Evolutionary conservation across 495 filamentous ascomycete species (phyloP), one percentile per base, ranked within the genome.

Genomic region (Aspergillus asperescens): DNA sequence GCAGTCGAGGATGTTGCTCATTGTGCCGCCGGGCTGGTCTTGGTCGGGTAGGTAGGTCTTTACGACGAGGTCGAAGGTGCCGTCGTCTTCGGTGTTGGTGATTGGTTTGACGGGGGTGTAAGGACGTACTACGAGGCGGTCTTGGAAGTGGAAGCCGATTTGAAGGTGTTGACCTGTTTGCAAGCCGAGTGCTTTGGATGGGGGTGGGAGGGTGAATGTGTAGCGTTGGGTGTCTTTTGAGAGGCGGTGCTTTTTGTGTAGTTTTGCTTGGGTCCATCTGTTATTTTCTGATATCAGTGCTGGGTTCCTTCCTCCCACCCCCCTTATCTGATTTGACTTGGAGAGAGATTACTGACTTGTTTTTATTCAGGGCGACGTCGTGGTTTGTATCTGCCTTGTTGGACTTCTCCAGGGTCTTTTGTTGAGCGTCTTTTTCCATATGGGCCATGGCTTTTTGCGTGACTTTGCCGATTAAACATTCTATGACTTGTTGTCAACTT

Each of bases 151-250:
- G 18, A 70, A 66, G 4, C 63, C 62, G 22, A 77, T 61, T 8
- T 62, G 63, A n/a, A 77, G 47, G 48, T 77, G 72, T 47, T 76
- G 73, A 19, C 73, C 70, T 8, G 60, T 71, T 12, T 67, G 67
- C 1, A 77, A 62, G 7, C 75, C 73, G 1, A 78, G 62, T 3
- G 66, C 62, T 16, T 61, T 53, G 12, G 59, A 24, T 1, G 57
- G 18, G 8, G 54, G 54, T 3, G 74, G 73, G 5, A 78, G 63
- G 15, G 58, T 56, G 49, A 78, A 76, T 10, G 62, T 56, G 34
- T 74, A 58, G 2, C 56, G 64, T 39, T 62, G 66, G 8, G 72
- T 75, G 54, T 69, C 65, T 15, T 62, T 42, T 0, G 71, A 70
- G 16, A 77, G 46, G 16, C 41, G 10, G 5, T 27, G 47, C 18